Percentiles rank a stretch among this genome's conserved stretches.
phyloP scores from a whole-genome alignment of 768 basidiomycete species.

The Brasilioporus rufonigricans region DNA sequence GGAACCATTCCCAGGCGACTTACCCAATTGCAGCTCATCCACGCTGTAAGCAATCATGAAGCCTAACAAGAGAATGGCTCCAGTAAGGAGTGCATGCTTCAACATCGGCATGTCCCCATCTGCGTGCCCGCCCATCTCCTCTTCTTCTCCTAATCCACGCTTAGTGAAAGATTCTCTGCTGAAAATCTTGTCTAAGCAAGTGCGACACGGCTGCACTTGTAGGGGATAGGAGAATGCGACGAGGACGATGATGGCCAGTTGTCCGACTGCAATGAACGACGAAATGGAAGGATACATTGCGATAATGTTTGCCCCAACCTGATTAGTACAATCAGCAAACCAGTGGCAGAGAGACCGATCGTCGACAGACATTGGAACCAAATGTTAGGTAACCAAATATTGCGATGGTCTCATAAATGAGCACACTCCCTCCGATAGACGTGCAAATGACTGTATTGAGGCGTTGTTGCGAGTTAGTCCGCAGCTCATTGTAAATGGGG shows the following conservation, averaged over 20 bases:
- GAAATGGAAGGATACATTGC: constrained; percentile 93
- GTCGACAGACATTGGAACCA: constrained; percentile 67
- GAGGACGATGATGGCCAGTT: constrained; percentile 86
- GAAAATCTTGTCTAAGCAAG: constrained; percentile 90
- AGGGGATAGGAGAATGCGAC: constrained; percentile 93
- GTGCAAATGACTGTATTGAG: constrained; percentile 87
- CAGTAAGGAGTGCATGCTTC: constrained; percentile 71
- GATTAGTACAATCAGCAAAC: constrained; percentile 27
- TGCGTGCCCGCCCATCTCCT: constrained; percentile 54
- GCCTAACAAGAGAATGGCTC: constrained; percentile 58
- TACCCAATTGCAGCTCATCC: constrained; percentile 74
- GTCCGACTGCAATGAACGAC: constrained; percentile 88
- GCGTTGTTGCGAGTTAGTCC: constrained; percentile 71
- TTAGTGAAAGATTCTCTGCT: constrained; percentile 40
- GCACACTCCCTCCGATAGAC: constrained; percentile 80
- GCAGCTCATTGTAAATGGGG: constrained; percentile 91
- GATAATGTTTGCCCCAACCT: constrained; percentile 92
- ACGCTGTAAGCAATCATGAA: constrained; percentile 79
- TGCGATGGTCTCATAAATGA: constrained; percentile 87
- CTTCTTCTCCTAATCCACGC: constrained; percentile 42
- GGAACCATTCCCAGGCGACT: constrained; percentile 22
- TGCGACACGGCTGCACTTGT: constrained; percentile 92
- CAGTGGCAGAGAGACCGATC: background rate
- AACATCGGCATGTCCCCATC: constrained; percentile 59
- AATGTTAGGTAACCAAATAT: constrained; percentile 92